These are phyloP conservation scores for Breynia disticha DNA, from an alignment of 441 rosid genomes.

Conservation along the genomic window DNA sequence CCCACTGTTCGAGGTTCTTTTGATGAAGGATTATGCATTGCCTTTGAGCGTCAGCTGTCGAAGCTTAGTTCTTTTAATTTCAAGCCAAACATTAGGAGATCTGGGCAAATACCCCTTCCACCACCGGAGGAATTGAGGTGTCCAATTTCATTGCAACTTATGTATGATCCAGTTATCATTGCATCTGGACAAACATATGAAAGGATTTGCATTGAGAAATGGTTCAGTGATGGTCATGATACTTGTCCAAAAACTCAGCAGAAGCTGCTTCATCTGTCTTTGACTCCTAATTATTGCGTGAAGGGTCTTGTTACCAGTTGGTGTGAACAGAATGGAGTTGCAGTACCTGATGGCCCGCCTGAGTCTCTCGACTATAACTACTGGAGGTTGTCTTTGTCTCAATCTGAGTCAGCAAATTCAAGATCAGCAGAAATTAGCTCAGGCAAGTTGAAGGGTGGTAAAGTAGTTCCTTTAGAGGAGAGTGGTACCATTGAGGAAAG, in stretches of 20 bases:
- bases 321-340: slow-evolving; percentile 91
- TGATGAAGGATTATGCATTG: slow-evolving; percentile 42
- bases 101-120: slow-evolving; percentile 63
- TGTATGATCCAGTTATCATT: slow-evolving; percentile 96
- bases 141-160: slow-evolving; percentile 92
- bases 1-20: slow-evolving; percentile 52
- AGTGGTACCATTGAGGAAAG: slow-evolving; percentile 40
- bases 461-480: slow-evolving; percentile 74
- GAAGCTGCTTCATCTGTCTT: slow-evolving; percentile 64
- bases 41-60: slow-evolving; percentile 74
- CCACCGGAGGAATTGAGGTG: slow-evolving; percentile 98
- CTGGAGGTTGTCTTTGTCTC: slow-evolving; percentile 79
- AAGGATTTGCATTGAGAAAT: slow-evolving; percentile 90
- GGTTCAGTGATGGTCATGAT: slow-evolving; percentile 88
- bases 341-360: slow-evolving; percentile 66
- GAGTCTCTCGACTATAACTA: slow-evolving; percentile 81
- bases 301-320: slow-evolving; percentile 92
- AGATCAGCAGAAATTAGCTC: slow-evolving; percentile 43
- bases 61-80: slow-evolving; percentile 71
- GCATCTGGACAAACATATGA: slow-evolving; percentile 99
- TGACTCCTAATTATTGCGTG: slow-evolving; percentile 97
- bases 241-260: slow-evolving; percentile 97
- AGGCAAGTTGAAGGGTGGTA: slow-evolving; percentile 41
- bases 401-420: slow-evolving; percentile 56
- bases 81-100: slow-evolving; percentile 46